Evolutionary conservation across 176 grass and related monocot genomes (phyloP).

Genomic region (Aegilops bicornis): DNA sequence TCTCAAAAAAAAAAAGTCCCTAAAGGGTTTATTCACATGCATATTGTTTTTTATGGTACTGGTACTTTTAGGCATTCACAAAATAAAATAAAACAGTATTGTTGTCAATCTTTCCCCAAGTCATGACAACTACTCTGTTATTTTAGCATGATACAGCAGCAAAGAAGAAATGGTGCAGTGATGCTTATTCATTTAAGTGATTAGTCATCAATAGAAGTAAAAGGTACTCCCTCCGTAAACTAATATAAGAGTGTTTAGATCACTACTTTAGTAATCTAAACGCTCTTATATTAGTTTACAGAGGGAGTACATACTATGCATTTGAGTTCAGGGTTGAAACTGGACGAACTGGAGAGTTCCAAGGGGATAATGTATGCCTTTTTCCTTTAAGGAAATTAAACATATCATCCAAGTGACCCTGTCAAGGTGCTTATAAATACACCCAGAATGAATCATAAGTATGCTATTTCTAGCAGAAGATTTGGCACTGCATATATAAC

Average conservation of each 20-base stretch:
- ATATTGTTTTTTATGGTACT: not conserved
- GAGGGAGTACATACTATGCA: not conserved
- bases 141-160: not conserved
- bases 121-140: not conserved
- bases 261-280: no score
- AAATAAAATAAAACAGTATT: not conserved
- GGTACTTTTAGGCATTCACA: not conserved
- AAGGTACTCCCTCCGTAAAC: not conserved
- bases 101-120: not conserved
- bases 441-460: not conserved
- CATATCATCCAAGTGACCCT: not conserved
- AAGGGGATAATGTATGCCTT: not conserved
- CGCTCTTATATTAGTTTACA: no score
- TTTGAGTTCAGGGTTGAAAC: not conserved
- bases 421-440: not conserved
- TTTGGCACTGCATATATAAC: slow-evolving; percentile 1
- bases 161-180: not conserved
- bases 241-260: no score
- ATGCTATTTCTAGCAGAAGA: not conserved
- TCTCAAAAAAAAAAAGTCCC: not conserved
- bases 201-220: not conserved
- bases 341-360: not conserved
- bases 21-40: not conserved
- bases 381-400: not conserved
- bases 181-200: not conserved